Percentiles rank a stretch among this genome's conserved stretches.
Conservation (phyloP, 495 filamentous ascomycete genomes). For the Parachaetomium inaequale region DNA sequence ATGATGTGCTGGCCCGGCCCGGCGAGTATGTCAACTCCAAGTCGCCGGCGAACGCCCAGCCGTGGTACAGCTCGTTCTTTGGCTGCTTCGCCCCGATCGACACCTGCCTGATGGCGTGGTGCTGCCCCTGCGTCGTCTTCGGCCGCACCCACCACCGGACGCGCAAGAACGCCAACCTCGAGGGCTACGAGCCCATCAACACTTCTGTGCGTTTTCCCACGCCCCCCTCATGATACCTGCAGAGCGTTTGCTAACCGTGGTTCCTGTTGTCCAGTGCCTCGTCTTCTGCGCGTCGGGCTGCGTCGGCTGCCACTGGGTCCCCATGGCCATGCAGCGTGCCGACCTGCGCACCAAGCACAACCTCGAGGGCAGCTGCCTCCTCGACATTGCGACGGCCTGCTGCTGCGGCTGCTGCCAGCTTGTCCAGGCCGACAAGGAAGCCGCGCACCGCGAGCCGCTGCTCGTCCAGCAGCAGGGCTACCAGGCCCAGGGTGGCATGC, state of each 20-base stretch:
- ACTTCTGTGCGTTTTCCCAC: constrained; percentile 32
- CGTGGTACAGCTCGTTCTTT: constrained; percentile 34
- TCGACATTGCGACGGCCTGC: constrained; percentile 36
- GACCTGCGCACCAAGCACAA: constrained; percentile 43
- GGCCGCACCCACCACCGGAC: constrained; percentile 47
- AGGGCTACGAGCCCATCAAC: constrained; percentile 45
- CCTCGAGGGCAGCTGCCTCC: constrained; percentile 39
- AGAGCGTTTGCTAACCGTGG: not conserved
- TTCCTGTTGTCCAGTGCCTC: constrained; percentile 27
- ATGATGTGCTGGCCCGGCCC: constrained; percentile 32
- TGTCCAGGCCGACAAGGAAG: constrained; percentile 41
- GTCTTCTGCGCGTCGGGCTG: constrained; percentile 32
- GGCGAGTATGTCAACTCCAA: constrained; percentile 31
- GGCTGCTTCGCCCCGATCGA: constrained; percentile 41
- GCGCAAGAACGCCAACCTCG: constrained; percentile 36
- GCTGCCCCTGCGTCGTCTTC: constrained; percentile 46
- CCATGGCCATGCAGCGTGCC: constrained; percentile 40
- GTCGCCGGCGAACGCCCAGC: constrained; percentile 28
- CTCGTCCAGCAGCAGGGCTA: constrained; percentile 24
- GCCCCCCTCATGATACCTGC: not conserved
- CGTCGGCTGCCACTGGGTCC: constrained; percentile 37
- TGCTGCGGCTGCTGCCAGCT: constrained; percentile 46
- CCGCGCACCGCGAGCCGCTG: constrained; percentile 19
- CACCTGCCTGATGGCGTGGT: constrained; percentile 38
- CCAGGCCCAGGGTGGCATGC: constrained; percentile 29